These are phyloP conservation scores for Daldinia sp. DNA, from an alignment of 2,329 filamentous ascomycete species.

Conservation along the genomic window DNA sequence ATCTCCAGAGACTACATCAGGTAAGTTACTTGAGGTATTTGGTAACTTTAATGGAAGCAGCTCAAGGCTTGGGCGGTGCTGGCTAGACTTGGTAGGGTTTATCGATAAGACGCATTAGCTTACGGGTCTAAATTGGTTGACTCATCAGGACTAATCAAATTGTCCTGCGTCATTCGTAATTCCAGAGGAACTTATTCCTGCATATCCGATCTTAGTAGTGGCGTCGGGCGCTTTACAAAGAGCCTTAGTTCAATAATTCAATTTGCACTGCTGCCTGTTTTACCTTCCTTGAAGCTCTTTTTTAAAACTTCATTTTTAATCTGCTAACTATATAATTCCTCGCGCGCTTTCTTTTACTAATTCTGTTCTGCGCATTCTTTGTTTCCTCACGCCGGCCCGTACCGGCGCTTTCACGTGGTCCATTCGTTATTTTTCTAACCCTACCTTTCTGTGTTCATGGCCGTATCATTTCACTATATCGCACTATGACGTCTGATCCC, in stretches of 20 bases:
- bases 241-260: neutral
- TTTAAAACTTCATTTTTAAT: neutral
- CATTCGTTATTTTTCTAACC: neutral
- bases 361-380: neutral
- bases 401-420: neutral
- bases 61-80: neutral
- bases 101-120: conserved; percentile 2
- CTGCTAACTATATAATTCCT: neutral
- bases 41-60: too few relatives aligned
- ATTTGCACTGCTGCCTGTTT: conserved; percentile 1
- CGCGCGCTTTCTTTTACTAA: neutral
- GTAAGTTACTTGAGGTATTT: neutral
- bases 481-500: conserved; percentile 23
- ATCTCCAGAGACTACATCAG: too few relatives aligned
- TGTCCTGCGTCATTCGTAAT: neutral
- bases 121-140: neutral
- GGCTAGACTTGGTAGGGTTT: neutral
- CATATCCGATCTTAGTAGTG: neutral
- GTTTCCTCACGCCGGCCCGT: neutral
- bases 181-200: neutral
- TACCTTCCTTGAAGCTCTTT: neutral
- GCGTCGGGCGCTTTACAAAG: neutral
- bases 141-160: neutral
- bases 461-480: neutral
- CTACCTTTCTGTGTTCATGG: neutral